Evolutionary conservation across 176 grass and related monocot genomes (phyloP).

Genomic region (Olyra latifolia): DNA sequence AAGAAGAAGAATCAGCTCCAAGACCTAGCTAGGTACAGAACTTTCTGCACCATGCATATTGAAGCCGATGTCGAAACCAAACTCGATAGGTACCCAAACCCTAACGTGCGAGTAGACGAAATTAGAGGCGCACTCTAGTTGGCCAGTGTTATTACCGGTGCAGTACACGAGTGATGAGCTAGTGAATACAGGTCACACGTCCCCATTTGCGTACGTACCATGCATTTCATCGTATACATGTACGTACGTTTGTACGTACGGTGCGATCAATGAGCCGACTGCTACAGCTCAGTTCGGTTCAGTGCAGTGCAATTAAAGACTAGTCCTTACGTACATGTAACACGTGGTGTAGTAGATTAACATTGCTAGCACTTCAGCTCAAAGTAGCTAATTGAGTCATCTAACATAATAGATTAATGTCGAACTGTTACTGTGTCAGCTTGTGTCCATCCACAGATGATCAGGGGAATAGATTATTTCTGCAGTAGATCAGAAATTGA

Average conservation of each 20-base stretch:
- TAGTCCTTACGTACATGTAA: not conserved
- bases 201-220: not conserved
- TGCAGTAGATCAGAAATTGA: too few relatives aligned
- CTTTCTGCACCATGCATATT: not conserved
- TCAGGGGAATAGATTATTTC: not conserved
- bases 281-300: not conserved
- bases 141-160: not conserved
- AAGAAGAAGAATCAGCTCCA: too few relatives aligned
- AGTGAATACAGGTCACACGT: not conserved
- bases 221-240: not conserved
- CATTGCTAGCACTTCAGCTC: not conserved
- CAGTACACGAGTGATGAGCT: not conserved
- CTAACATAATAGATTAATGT: not conserved
- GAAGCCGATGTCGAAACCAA: not conserved
- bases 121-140: not conserved
- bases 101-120: not conserved
- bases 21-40: not conserved
- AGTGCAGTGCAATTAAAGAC: constrained; percentile 31
- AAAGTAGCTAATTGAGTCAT: not conserved
- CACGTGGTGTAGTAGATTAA: not conserved
- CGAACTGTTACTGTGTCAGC: not conserved
- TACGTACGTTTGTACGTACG: not conserved
- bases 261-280: not conserved
- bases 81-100: not conserved
- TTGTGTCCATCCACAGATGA: not conserved